Conservation (phyloP, 2,329 filamentous ascomycete species). For the Pseudogymnoascus sp. region DNA sequence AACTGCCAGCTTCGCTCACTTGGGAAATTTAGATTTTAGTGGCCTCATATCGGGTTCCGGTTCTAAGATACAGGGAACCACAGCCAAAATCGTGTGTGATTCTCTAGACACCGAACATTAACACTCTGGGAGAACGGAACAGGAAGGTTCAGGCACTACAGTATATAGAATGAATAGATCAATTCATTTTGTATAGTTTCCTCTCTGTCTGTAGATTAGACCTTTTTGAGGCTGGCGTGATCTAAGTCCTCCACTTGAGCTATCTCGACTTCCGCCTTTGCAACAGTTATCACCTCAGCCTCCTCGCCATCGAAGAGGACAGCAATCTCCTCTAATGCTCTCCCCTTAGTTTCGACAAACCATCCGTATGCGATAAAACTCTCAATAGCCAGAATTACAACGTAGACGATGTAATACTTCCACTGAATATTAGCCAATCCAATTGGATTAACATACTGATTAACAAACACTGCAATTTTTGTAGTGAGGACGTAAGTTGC, state of each 20-base stretch:
- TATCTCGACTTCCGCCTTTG: background rate
- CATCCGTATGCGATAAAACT: constrained; percentile 11
- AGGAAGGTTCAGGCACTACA: background rate
- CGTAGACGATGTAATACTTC: constrained; percentile 30
- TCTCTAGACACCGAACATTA: background rate
- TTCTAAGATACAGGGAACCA: background rate
- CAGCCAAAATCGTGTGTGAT: background rate
- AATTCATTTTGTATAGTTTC: background rate
- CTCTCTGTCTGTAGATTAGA: background rate
- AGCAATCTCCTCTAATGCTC: constrained; percentile 11
- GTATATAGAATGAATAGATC: background rate
- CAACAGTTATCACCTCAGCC: constrained; percentile 4
- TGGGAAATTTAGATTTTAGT: background rate
- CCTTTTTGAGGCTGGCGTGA: background rate
- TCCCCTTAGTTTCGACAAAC: constrained; percentile 11
- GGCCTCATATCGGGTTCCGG: background rate
- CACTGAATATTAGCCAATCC: constrained; percentile 27
- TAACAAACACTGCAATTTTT: constrained; percentile 26
- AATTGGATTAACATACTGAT: constrained; percentile 30
- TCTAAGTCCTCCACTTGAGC: background rate
- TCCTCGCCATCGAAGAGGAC: constrained; percentile 9
- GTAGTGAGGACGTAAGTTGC: constrained; percentile 35
- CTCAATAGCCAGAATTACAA: constrained; percentile 20
- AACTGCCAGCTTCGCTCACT: background rate
- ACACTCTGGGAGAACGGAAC: background rate